Evolutionary conservation across 2,329 filamentous ascomycete species (phyloP).

Genomic region (Colletotrichum sp.): DNA sequence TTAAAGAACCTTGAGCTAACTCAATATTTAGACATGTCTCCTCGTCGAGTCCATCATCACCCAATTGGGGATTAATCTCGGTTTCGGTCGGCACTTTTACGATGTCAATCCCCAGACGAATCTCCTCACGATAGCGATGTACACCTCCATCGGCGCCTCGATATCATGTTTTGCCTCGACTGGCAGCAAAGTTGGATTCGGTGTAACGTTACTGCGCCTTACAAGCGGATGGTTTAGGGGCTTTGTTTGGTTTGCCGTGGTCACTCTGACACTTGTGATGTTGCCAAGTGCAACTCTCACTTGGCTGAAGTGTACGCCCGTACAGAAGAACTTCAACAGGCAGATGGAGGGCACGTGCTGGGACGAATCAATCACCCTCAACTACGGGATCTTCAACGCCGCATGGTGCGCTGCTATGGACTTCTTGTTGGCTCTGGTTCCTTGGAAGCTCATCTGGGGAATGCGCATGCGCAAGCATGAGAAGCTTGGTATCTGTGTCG

Average conservation of each 20-base stretch:
- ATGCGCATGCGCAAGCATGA: slow-evolving; percentile 33
- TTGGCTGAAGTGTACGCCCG: slow-evolving; percentile 28
- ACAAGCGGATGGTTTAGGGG: slow-evolving; percentile 25
- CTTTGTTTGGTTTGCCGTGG: slow-evolving; percentile 30
- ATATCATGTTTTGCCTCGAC: slow-evolving; percentile 18
- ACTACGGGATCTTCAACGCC: slow-evolving; percentile 14
- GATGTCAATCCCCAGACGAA: slow-evolving; percentile 6
- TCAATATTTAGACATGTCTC: neutral
- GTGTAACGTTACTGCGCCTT: slow-evolving; percentile 31
- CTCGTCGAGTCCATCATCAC: slow-evolving; percentile 17
- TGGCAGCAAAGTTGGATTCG: slow-evolving; percentile 30
- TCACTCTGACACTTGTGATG: slow-evolving; percentile 23
- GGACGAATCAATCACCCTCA: slow-evolving; percentile 7
- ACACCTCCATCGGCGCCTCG: slow-evolving; percentile 7
- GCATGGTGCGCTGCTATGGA: slow-evolving; percentile 25
- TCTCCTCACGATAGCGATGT: slow-evolving; percentile 2
- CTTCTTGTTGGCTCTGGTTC: slow-evolving; percentile 30
- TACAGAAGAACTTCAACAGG: slow-evolving; percentile 26
- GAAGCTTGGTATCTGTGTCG: slow-evolving; percentile 31
- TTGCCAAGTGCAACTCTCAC: slow-evolving; percentile 25
- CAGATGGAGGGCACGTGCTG: slow-evolving; percentile 25
- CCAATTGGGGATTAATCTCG: slow-evolving; percentile 18
- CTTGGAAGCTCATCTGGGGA: slow-evolving; percentile 33
- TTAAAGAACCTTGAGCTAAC: neutral
- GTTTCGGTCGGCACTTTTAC: slow-evolving; percentile 23